These are phyloP conservation scores for Aspergillus sp. DNA, from an alignment of 2,329 filamentous ascomycete species.

Conservation along the genomic window DNA sequence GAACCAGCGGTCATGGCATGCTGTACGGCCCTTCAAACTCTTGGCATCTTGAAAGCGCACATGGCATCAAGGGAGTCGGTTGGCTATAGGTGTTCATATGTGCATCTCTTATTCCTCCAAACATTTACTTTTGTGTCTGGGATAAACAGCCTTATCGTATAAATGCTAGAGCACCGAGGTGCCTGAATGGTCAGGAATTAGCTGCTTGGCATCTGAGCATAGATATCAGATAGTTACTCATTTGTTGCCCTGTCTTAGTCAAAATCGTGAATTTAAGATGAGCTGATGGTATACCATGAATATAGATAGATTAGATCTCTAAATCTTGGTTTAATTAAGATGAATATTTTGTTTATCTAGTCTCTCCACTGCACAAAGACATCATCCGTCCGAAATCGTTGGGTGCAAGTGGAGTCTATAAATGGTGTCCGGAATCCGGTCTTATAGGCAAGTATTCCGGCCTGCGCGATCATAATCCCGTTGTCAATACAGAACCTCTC, in stretches of 20 bases:
- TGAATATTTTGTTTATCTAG: slow-evolving; percentile 21
- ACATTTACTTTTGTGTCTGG: neutral
- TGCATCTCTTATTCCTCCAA: neutral
- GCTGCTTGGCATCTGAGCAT: neutral
- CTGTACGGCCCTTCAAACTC: neutral
- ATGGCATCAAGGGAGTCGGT: neutral
- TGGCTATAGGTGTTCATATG: neutral
- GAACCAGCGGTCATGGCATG: neutral
- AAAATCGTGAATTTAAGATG: neutral
- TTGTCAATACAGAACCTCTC: slow-evolving; percentile 99
- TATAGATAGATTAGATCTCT: neutral
- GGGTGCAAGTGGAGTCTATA: slow-evolving; percentile 80
- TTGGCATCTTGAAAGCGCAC: neutral
- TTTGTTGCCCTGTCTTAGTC: neutral
- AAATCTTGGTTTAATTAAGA: neutral
- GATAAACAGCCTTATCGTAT: neutral
- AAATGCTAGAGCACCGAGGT: neutral
- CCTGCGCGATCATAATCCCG: slow-evolving; percentile 99
- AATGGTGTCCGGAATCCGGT: slow-evolving; percentile 76
- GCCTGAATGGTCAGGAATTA: neutral
- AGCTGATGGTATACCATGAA: neutral
- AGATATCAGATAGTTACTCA: neutral
- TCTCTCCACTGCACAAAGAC: slow-evolving; percentile 79
- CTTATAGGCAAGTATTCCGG: slow-evolving; percentile 79
- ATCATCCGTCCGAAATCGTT: slow-evolving; percentile 79